phyloP scores from a whole-genome alignment of 345 rosid species.

The Sonneratia alba region DNA sequence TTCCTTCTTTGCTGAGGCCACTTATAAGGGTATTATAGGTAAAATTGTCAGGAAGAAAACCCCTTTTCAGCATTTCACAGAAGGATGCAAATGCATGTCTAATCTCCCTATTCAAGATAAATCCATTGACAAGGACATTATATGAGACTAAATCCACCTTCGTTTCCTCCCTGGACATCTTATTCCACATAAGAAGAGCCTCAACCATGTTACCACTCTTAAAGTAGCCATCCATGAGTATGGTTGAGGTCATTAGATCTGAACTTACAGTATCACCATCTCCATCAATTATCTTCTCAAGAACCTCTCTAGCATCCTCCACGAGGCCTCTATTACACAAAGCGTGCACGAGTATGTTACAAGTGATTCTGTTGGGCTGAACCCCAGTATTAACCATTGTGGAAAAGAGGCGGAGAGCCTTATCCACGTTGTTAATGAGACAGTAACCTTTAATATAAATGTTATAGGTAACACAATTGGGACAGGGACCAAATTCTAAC shows the following conservation, averaged over 20 bases:
- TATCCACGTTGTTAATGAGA: conserved; percentile 36
- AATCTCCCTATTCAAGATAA: conserved; percentile 28
- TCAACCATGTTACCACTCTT: conserved; percentile 42
- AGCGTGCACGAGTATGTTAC: conserved; percentile 54
- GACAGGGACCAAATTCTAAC: conserved; percentile 55
- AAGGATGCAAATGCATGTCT: conserved; percentile 34
- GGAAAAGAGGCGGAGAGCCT: conserved; percentile 41
- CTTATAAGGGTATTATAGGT: conserved; percentile 60
- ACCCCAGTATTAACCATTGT: conserved; percentile 41
- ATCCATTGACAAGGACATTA: conserved; percentile 63
- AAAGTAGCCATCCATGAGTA: conserved; percentile 58
- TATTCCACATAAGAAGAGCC: conserved; percentile 44
- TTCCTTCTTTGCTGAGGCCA: conserved; percentile 51
- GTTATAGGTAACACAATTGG: conserved; percentile 56
- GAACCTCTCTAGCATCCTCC: conserved; percentile 38
- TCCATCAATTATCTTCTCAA: conserved; percentile 32
- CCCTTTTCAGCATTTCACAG: conserved; percentile 61
- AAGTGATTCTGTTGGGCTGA: conserved; percentile 51
- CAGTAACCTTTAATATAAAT: conserved; percentile 51
- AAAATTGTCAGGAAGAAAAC: conserved; percentile 46
- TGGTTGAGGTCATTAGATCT: conserved; percentile 46
- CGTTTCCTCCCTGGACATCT: conserved; percentile 21
- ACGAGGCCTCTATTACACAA: conserved; percentile 51
- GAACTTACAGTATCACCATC: conserved; percentile 22
- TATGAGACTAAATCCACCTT: conserved; percentile 39